Percentiles rank a stretch among this genome's conserved stretches.
These are phyloP conservation scores for Leccinum incarnatum DNA, from an alignment of 768 basidiomycete species.

Conservation along the genomic window DNA sequence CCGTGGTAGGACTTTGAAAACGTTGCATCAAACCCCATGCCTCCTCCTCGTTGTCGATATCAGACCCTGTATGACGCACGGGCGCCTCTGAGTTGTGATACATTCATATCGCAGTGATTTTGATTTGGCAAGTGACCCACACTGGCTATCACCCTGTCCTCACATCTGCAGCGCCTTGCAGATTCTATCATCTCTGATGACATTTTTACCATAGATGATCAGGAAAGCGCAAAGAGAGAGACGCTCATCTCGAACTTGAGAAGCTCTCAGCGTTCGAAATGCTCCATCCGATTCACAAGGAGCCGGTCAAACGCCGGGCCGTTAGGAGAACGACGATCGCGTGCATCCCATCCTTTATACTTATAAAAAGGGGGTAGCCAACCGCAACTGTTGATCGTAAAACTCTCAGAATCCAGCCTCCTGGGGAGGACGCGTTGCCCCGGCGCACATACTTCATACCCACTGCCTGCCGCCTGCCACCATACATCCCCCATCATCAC, in stretches of 20 bases:
- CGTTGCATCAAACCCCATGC: neutral
- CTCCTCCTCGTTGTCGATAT: constrained; percentile 11
- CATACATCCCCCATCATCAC: constrained; percentile 2
- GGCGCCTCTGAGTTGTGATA: neutral
- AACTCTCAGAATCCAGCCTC: constrained; percentile 1
- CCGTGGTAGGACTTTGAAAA: neutral
- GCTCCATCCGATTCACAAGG: constrained; percentile 3
- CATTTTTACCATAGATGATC: neutral
- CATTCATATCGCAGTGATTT: neutral
- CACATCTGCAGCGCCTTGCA: neutral
- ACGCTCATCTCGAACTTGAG: constrained; percentile 10
- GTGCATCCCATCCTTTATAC: constrained; percentile 5
- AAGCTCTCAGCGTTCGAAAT: constrained; percentile 9
- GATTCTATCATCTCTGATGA: neutral
- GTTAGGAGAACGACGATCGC: neutral
- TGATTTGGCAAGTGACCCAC: neutral
- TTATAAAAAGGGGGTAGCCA: neutral
- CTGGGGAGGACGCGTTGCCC: neutral
- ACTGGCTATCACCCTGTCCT: neutral
- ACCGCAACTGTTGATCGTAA: no score
- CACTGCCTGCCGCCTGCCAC: neutral
- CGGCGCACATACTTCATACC: neutral
- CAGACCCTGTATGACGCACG: neutral
- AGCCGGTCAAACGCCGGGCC: constrained; percentile 1
- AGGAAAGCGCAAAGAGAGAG: neutral